Evolutionary conservation across 495 filamentous ascomycete genomes (phyloP).

Genomic region (Xylaria scruposa): DNA sequence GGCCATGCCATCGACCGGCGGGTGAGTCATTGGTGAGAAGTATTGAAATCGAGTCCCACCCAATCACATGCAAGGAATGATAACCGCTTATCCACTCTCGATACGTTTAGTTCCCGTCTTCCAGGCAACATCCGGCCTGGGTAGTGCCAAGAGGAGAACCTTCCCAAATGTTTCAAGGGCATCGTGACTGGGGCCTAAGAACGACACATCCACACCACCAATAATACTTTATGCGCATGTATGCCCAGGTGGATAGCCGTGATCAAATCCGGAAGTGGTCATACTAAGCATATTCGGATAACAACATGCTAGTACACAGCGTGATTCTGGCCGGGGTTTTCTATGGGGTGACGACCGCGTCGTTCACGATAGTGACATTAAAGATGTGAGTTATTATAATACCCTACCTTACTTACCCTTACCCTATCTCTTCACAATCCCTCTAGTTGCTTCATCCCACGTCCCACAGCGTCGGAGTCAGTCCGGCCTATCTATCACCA

Average conservation of each 20-base stretch:
- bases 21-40: slow-evolving; percentile 40
- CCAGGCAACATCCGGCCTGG: slow-evolving; percentile 3
- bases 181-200: neutral
- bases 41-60: slow-evolving; percentile 1
- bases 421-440: neutral
- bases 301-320: neutral
- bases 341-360: neutral
- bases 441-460: neutral
- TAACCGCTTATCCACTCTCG: slow-evolving; percentile 15
- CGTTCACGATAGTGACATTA: slow-evolving; percentile 17
- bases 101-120: slow-evolving; percentile 29
- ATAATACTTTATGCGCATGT: slow-evolving; percentile 4
- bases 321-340: neutral
- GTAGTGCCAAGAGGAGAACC: slow-evolving; percentile 20
- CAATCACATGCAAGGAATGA: slow-evolving; percentile 23
- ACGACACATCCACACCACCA: slow-evolving; percentile 14
- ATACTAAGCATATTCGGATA: neutral
- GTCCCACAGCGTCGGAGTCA: neutral
- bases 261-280: neutral
- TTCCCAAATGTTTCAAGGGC: slow-evolving; percentile 12
- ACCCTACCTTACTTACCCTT: neutral
- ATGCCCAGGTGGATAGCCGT: neutral
- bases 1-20: slow-evolving; percentile 24
- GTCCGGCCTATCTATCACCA: neutral
- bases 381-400: slow-evolving; percentile 13